Evolutionary conservation across 116 monocot species (phyloP).

Genomic region (Trichopus zeylanicus): DNA sequence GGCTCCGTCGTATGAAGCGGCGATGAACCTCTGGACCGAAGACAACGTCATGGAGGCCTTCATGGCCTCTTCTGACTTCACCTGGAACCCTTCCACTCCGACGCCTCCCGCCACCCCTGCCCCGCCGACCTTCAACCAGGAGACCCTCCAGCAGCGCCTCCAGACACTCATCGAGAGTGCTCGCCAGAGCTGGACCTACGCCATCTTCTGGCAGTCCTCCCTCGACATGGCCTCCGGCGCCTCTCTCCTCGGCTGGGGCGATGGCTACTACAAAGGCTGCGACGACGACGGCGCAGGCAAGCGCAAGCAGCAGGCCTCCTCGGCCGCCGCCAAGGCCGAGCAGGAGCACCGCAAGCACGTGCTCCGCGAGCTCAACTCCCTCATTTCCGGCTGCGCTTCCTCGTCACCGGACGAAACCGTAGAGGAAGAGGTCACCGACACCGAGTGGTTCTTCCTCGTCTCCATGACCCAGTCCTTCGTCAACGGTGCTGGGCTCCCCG

Average conservation of each 20-base stretch:
- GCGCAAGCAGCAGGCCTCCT: conserved; percentile 9
- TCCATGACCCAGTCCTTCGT: conserved; percentile 53
- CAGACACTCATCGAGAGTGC: conserved; percentile 50
- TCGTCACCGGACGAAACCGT: conserved; percentile 24
- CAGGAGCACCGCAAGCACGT: conserved; percentile 61
- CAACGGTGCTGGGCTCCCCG: conserved; percentile 34
- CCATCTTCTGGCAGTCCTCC: conserved; percentile 75
- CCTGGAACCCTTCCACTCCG: not conserved
- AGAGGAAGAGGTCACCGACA: conserved; percentile 35
- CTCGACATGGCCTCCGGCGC: conserved; percentile 28
- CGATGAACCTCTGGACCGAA: conserved; percentile 67
- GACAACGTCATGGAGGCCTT: conserved; percentile 78
- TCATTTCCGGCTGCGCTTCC: conserved; percentile 31
- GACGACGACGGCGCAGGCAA: conserved; percentile 61
- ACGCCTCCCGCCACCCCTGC: conserved; percentile 1
- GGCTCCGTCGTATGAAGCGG: no score
- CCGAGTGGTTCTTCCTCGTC: conserved; percentile 51
- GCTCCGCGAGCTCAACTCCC: conserved; percentile 56
- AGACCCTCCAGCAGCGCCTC: conserved; percentile 63
- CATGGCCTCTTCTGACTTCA: conserved; percentile 37
- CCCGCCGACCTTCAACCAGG: conserved; percentile 34
- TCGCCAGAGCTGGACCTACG: conserved; percentile 53
- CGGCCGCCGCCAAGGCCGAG: conserved; percentile 22
- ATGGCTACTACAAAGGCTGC: conserved; percentile 69
- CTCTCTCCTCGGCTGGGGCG: conserved; percentile 72